Evolutionary conservation across 2,329 filamentous ascomycete species (phyloP), one percentile per base, ranked within the genome.

Genomic region (Rasamsonia emersonii): DNA sequence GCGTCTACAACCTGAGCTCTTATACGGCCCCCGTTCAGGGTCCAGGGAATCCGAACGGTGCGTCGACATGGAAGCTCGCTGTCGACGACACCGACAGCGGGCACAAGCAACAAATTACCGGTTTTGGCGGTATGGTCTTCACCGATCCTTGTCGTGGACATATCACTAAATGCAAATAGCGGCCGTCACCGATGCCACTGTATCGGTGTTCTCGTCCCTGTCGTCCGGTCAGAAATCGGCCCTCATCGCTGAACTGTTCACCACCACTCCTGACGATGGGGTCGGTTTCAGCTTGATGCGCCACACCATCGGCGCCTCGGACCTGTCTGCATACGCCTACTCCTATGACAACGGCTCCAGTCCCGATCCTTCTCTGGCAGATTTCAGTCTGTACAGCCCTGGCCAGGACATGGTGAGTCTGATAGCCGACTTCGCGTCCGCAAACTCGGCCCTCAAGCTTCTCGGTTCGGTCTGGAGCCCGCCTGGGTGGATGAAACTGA

Each of bases 151-250:
- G 16, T 14, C 8, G 17, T 24, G n/a, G 5, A 11, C 4, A 25
- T 11, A 29, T 18, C 18, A 33, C 17, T n/a, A n/a, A n/a, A n/a
- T n/a, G n/a, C n/a, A n/a, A n/a, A n/a, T n/a, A 33, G 30, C 30
- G 20, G 30, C 30, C 14, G 30, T 33, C 24, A 33, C 30, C 13
- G 30, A 33, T 33, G 30, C 30, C 23, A 33, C 30, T 5, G 30
- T 33, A n/a, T 26, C 30, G 8, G 30, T 28, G 24, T 33, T 33
- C 24, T 33, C 30, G 7, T 11, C 26, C 13, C 24, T 33, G 9
- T 26, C 17, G 13, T 33, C 30, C 10, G 24, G 9, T 24, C 30
- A 33, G 18, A 23, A 27, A 14, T 21, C n/a, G 3, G 30, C 24
- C 17, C 3, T 33, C 6, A 11, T 33, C 5, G 28, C 26, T 9